Evolutionary conservation across 2,329 filamentous ascomycete species (phyloP).

Genomic region (Cladosporium sp.): DNA sequence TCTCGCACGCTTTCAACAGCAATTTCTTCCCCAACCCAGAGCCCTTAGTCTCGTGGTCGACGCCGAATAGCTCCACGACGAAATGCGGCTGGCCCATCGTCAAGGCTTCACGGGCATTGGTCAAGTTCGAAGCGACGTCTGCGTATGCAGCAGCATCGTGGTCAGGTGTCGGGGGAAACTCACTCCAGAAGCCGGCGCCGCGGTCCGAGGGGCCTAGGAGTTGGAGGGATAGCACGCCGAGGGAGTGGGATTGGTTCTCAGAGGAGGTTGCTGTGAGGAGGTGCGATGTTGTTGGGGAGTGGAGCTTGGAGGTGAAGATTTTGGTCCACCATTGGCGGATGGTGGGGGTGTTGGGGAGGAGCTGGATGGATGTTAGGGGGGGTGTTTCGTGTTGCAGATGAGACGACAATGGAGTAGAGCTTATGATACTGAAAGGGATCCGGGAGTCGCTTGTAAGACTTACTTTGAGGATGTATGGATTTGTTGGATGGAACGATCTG

Average conservation of each 20-base stretch:
- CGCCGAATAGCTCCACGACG: slow-evolving; percentile 29
- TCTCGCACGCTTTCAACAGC: slow-evolving; percentile 25
- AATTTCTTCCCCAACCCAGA: slow-evolving; percentile 25
- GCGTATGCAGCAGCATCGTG: slow-evolving; percentile 23
- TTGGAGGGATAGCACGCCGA: slow-evolving; percentile 14
- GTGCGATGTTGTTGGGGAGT: slow-evolving; percentile 18
- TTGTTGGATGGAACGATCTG: slow-evolving; percentile 31
- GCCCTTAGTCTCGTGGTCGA: slow-evolving; percentile 29
- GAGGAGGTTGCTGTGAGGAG: slow-evolving; percentile 21
- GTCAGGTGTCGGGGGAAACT: slow-evolving; percentile 22
- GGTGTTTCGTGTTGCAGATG: background rate
- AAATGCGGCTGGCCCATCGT: slow-evolving; percentile 23
- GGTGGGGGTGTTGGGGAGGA: slow-evolving; percentile 27
- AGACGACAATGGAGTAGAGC: too few species aligned
- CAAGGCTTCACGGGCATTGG: slow-evolving; percentile 18
- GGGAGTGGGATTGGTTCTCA: slow-evolving; percentile 8
- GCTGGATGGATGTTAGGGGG: background rate
- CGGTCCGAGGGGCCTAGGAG: slow-evolving; percentile 7
- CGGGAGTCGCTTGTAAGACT: background rate
- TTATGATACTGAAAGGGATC: background rate
- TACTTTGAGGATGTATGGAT: slow-evolving; percentile 25
- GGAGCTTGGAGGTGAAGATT: slow-evolving; percentile 27
- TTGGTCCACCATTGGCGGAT: slow-evolving; percentile 26
- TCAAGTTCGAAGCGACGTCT: slow-evolving; percentile 20
- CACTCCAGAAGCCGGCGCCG: slow-evolving; percentile 21